These are phyloP conservation scores for Actinomortierella ambigua DNA, from an alignment of 371 early-diverging fungal genomes.

Conservation along the genomic window DNA sequence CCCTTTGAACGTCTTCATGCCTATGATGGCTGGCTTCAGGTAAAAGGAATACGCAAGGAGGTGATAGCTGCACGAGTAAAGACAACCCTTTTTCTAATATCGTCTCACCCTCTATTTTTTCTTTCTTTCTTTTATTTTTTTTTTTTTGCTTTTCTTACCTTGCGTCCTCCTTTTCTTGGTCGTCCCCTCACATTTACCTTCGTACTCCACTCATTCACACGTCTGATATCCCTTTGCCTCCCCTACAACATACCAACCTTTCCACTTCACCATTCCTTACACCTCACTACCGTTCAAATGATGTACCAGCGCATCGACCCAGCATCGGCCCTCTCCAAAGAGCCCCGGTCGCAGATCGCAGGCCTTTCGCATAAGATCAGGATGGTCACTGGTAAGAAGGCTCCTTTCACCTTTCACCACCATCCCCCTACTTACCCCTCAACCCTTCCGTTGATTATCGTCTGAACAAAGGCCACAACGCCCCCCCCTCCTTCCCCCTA, in stretches of 20 bases:
- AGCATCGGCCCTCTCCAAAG: conserved; percentile 20
- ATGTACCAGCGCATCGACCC: conserved; percentile 22
- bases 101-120: not conserved
- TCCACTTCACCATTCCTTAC: not conserved
- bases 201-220: not conserved
- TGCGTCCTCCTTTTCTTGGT: not conserved
- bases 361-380: conserved; percentile 30
- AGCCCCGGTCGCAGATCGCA: conserved; percentile 18
- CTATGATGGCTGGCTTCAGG: conserved; percentile 37
- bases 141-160: not conserved
- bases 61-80: too few relatives aligned
- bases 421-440: not conserved
- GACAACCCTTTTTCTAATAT: not conserved
- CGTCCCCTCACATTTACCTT: not conserved
- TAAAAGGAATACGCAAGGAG: too few relatives aligned
- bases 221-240: not conserved
- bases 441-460: not conserved
- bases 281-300: not conserved
- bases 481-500: not conserved
- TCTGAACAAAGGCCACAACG: not conserved
- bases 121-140: conserved; percentile 6
- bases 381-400: conserved; percentile 17
- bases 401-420: not conserved
- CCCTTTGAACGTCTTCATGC: conserved; percentile 41
- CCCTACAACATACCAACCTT: not conserved